Evolutionary conservation across 768 basidiomycete species (phyloP).

Genomic region (Trametes coccinea): DNA sequence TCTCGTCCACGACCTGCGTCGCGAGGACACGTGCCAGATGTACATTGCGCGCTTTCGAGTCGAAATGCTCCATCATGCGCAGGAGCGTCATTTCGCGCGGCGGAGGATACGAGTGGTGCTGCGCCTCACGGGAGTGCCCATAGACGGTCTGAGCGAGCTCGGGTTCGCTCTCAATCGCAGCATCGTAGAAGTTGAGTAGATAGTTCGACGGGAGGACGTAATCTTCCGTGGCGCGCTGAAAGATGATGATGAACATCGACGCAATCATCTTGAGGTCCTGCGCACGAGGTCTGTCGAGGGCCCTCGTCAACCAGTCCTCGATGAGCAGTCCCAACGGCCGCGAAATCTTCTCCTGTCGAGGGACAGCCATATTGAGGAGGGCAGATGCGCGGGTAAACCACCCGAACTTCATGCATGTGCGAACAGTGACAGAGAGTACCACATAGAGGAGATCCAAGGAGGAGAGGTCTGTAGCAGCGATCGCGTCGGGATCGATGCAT

Average conservation of each 20-base stretch:
- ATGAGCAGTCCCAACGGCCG: not conserved
- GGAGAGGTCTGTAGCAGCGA: constrained; percentile 40
- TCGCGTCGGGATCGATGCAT: constrained; percentile 48
- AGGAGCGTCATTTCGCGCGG: constrained; percentile 48
- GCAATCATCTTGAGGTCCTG: not conserved
- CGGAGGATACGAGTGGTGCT: constrained; percentile 36
- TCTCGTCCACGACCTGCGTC: constrained; percentile 45
- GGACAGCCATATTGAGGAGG: constrained; percentile 33
- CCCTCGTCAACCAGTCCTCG: constrained; percentile 9
- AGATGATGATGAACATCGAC: constrained; percentile 13
- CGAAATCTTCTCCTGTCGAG: not conserved
- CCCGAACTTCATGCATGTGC: constrained; percentile 55
- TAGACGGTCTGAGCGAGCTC: constrained; percentile 49
- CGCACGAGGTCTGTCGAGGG: constrained; percentile 1
- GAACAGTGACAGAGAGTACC: constrained; percentile 49
- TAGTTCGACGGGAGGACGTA: constrained; percentile 40
- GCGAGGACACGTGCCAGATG: constrained; percentile 53
- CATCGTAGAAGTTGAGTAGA: constrained; percentile 36
- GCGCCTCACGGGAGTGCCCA: constrained; percentile 40
- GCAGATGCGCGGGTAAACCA: constrained; percentile 47
- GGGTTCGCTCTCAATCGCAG: constrained; percentile 15
- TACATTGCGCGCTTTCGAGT: constrained; percentile 37
- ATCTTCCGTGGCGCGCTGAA: constrained; percentile 24
- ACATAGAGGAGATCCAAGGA: constrained; percentile 47
- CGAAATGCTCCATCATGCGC: constrained; percentile 56